Percentiles rank a stretch among this genome's conserved stretches.
phyloP scores from a whole-genome alignment of 352 stramenopile species.

The Globisporangium takayamanum region DNA sequence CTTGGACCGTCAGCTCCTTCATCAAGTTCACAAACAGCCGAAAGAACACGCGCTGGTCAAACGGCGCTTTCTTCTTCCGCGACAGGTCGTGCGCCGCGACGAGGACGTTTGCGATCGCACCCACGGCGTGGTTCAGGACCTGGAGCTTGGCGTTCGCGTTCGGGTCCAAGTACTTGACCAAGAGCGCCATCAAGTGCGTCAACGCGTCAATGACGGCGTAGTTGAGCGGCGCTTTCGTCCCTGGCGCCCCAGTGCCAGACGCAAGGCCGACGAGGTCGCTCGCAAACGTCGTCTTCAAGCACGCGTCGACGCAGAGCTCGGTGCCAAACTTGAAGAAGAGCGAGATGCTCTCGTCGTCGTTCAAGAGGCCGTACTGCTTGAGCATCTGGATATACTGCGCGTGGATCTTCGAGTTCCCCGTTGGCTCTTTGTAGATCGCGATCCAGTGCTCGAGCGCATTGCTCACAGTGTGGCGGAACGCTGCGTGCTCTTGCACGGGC shows the following conservation, averaged over 20 bases:
- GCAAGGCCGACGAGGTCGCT: slow-evolving; percentile 29
- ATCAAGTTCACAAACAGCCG: slow-evolving; percentile 97
- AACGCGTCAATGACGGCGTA: slow-evolving; percentile 96
- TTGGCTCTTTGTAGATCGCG: slow-evolving; percentile 93
- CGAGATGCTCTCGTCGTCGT: slow-evolving; percentile 95
- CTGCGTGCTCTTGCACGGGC: slow-evolving; percentile 64
- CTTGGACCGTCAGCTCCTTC: slow-evolving; percentile 94
- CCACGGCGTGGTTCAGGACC: slow-evolving; percentile 95
- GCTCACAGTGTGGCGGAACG: slow-evolving; percentile 82
- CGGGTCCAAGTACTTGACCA: slow-evolving; percentile 93
- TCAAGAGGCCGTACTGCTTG: slow-evolving; percentile 94
- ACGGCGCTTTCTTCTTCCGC: slow-evolving; percentile 81
- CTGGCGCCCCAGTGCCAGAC: slow-evolving; percentile 11
- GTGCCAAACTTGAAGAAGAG: slow-evolving; percentile 96
- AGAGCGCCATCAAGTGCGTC: slow-evolving; percentile 93
- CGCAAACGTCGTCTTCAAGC: slow-evolving; percentile 82
- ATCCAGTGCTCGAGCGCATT: slow-evolving; percentile 98
- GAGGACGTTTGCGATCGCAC: slow-evolving; percentile 91
- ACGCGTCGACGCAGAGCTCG: slow-evolving; percentile 96
- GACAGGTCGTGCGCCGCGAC: slow-evolving; percentile 81
- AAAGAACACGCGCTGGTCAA: slow-evolving; percentile 99
- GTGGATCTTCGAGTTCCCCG: slow-evolving; percentile 92
- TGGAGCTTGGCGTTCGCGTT: slow-evolving; percentile 71
- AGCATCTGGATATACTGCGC: slow-evolving; percentile 97
- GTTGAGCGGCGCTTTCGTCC: slow-evolving; percentile 51